A percentile compares a stretch with the other conserved stretches of the same genome.
These are phyloP conservation scores for Linaria vulgaris DNA, from an alignment of 257 asterid genomes.

Conservation along the genomic window DNA sequence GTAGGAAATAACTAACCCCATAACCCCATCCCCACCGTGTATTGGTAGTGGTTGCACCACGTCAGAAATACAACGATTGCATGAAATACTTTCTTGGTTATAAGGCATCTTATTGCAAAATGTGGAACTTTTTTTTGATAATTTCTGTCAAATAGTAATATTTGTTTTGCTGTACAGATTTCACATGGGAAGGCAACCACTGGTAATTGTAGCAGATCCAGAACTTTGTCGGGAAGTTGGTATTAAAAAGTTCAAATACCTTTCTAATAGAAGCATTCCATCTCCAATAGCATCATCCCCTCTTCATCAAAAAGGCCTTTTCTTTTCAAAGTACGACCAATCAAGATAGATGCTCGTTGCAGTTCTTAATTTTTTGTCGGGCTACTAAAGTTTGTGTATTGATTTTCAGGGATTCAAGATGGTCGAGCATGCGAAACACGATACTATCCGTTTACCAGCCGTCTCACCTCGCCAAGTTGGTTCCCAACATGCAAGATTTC, in stretches of 20 bases:
- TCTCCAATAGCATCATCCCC: conserved; percentile 93
- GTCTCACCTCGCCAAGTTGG: conserved; percentile 76
- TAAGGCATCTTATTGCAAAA: no score
- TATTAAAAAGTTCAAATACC: conserved; percentile 70
- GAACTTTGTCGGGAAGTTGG: conserved; percentile 93
- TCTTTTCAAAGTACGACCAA: conserved; percentile 66
- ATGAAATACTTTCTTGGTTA: no score
- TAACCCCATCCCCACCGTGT: no score
- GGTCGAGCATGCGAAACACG: conserved; percentile 94
- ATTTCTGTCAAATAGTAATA: background rate
- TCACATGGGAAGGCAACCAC: conserved; percentile 95
- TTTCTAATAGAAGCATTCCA: conserved; percentile 89
- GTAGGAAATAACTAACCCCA: no score
- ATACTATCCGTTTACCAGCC: conserved; percentile 89
- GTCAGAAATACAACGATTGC: no score
- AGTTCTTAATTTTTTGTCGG: background rate
- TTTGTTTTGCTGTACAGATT: conserved; percentile 45
- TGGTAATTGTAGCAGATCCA: conserved; percentile 85
- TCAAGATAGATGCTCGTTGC: background rate
- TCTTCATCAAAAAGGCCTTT: conserved; percentile 93
- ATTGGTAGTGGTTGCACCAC: no score
- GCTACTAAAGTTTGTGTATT: background rate
- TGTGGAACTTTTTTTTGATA: background rate
- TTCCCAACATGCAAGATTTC: conserved; percentile 80
- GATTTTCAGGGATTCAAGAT: conserved; percentile 64